Evolutionary conservation across 1,139 yeast genomes (phyloP), one percentile per base, ranked within the genome.

Genomic region (Blastobotrys niveus): DNA sequence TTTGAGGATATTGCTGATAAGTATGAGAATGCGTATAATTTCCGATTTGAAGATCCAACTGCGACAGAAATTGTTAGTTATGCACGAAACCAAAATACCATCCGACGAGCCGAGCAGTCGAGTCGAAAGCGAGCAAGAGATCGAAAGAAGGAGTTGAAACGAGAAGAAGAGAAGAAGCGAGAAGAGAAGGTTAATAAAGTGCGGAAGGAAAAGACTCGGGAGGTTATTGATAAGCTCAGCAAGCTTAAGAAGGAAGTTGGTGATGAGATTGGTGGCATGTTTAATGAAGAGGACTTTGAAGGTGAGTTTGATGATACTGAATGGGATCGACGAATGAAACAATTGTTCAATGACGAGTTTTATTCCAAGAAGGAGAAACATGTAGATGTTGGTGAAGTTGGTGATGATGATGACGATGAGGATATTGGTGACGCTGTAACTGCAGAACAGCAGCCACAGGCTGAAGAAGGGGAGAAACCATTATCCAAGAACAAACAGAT

Each of bases 41-140:
- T 89, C 72, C 77, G 98, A 62, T 91, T 77, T 61, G 98, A 93
- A 65, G 97, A 91, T 57, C 87, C 95, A 12, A 80, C 79, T 53
- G 76, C 96, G 8, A 86, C 91, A 0, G 96, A 91, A 59, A 86
- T 93, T 63, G 82, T 88, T 26, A 82, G 95, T n/a, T 93, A 91
- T 68, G 97, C 98, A 3, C 87, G 99, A 74, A 84, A 76, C 52
- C 96, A 88, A 62, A 95, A 94, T 22, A 87, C 97, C 0, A 72
- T 88, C 58, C 80, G 98, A 67, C 76, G 98, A 61, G 78, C 82
- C 19, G 80, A 79, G 42, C 75, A 82, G 48, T 79, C 80, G 53
- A 66, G 84, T 18, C 77, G 98, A 58, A 87, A 87, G 68, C 77
- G 82, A 63, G 82, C 81, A 65, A 79, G 98, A 68, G 91, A 87